Evolutionary conservation across 768 basidiomycete species (phyloP).

Genomic region (Clavaria fumosa): DNA sequence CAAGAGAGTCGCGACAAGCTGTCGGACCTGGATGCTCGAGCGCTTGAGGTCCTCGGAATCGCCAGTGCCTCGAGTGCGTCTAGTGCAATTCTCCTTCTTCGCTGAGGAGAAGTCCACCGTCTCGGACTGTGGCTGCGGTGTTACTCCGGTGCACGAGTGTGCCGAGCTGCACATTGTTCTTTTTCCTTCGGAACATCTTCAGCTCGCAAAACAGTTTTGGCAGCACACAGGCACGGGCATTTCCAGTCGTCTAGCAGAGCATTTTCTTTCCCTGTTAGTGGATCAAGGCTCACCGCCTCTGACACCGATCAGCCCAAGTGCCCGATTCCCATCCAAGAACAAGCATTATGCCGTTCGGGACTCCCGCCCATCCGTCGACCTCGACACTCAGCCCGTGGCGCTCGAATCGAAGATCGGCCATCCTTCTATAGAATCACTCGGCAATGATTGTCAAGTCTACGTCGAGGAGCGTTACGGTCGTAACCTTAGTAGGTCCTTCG

Average conservation of each 20-base stretch:
- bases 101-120: constrained; percentile 30
- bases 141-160: constrained; percentile 15
- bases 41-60: constrained; percentile 29
- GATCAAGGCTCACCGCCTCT: constrained; percentile 21
- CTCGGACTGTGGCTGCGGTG: constrained; percentile 11
- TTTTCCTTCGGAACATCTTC: constrained; percentile 44
- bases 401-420: too few species aligned
- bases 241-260: constrained; percentile 74
- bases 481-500: constrained; percentile 54
- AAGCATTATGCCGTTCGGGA: constrained; percentile 32
- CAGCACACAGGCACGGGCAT: constrained; percentile 88
- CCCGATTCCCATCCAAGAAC: constrained; percentile 32
- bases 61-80: constrained; percentile 30
- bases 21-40: constrained; percentile 53
- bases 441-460: constrained; percentile 40
- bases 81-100: constrained; percentile 58
- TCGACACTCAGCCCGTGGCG: neutral
- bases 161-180: constrained; percentile 67
- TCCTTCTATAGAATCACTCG: constrained; percentile 35
- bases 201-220: constrained; percentile 84
- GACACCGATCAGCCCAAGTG: constrained; percentile 16
- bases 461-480: constrained; percentile 73
- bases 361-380: constrained; percentile 4
- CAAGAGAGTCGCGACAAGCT: constrained; percentile 53
- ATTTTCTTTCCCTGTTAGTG: constrained; percentile 59